A percentile compares a stretch with the other conserved stretches of the same genome.
phyloP scores from a whole-genome alignment of 2,329 filamentous ascomycete species.

The Phaeosphaeria sp. region DNA sequence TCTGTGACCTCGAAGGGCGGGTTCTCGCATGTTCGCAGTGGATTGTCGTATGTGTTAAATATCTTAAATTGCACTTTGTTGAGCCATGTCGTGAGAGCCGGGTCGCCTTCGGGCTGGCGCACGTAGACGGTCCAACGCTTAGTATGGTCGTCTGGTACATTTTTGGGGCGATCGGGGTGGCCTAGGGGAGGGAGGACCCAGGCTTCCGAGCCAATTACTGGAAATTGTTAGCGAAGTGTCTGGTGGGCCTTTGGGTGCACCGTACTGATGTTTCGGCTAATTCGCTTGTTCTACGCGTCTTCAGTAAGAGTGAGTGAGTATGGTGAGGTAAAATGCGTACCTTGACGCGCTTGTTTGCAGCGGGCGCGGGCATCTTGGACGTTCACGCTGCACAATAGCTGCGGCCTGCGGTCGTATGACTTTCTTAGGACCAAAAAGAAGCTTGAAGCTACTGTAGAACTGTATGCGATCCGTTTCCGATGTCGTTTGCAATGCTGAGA shows the following conservation, averaged over 20 bases:
- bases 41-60: slow-evolving; percentile 94
- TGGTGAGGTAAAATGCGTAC: slow-evolving; percentile 16
- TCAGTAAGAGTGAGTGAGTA: slow-evolving; percentile 18
- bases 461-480: background rate
- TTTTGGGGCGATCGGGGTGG: slow-evolving; percentile 66
- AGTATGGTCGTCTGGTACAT: slow-evolving; percentile 87
- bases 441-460: no score
- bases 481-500: background rate
- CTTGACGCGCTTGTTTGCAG: slow-evolving; percentile 62
- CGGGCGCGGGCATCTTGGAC: slow-evolving; percentile 59
- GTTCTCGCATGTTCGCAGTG: slow-evolving; percentile 76
- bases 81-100: slow-evolving; percentile 91
- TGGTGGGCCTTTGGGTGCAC: background rate
- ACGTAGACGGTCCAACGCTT: slow-evolving; percentile 98
- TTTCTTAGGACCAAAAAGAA: background rate
- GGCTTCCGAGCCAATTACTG: slow-evolving; percentile 59
- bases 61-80: slow-evolving; percentile 98
- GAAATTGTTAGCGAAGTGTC: slow-evolving; percentile 11
- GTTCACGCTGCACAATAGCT: background rate
- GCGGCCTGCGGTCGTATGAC: background rate
- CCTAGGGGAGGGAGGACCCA: slow-evolving; percentile 72
- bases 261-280: slow-evolving; percentile 49
- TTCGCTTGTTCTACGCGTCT: slow-evolving; percentile 46
- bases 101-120: slow-evolving; percentile 82
- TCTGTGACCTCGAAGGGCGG: slow-evolving; percentile 85